Base-by-base conservation (phyloP, 108 stramenopile genomes). In the Thalassiosira profunda region DNA sequence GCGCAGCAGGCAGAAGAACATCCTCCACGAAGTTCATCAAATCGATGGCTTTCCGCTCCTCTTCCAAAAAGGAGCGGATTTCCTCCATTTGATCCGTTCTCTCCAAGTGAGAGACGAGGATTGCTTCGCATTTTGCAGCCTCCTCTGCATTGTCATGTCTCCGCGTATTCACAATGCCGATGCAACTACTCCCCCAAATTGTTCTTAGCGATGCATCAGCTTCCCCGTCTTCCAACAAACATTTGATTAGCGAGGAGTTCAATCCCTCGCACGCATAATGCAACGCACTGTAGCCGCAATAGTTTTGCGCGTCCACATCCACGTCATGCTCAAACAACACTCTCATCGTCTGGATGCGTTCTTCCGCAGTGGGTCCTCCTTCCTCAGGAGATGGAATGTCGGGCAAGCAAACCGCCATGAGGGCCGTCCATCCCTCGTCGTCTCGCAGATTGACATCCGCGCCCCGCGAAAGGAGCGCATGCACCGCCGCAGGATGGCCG, bases 341-440 rank as follows among this genome's bases (percentile, higher is more conserved):
- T 6, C 43, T 66, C 15, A 59, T 1, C 15, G 70, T 78, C 25
- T 66, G 26, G 2, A 78, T 64, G 28, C 71, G 48, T 36, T 78
- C 76, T 17, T 72, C 44, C 17, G 30, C 29, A 14, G 64, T 35
- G 18, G 76, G 76, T 9, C 76, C 76, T 1, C 76, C 76, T 12
- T 66, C n/a, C 6, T 72, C 76, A 1, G 14, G 4, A n/a, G 64
- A 40, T 24, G 53, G 60, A 56, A 68, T 68, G 35, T 76, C 75
- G 0, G 72, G 53, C 67, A 79, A 37, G 37, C 78, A 79, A 9
- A 58, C 60, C n/a, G 78, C 66, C 72, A 74, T 74, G 23, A 79
- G 53, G 17, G 78, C 58, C 42, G 72, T 79, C 78, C 78, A 79
- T 14, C 78, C 78, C 25, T 79, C 78, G 26, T 56, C 67, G 54